Conservation (phyloP, 805 yeast genomes). For the Danielia oregonensis region DNA sequence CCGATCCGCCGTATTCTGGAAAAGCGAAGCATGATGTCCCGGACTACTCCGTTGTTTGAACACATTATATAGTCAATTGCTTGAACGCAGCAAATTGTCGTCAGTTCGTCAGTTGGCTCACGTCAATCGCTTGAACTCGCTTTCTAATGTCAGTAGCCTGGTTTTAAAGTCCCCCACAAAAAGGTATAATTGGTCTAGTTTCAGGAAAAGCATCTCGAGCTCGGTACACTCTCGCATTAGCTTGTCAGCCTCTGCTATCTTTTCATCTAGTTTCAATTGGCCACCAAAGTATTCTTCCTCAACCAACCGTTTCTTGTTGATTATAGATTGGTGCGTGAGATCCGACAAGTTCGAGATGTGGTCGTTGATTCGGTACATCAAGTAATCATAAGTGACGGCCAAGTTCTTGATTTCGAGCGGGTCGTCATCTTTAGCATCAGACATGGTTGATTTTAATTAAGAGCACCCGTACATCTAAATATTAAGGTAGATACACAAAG, state of each 20-base stretch:
- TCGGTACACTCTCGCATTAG: slow-evolving; percentile 45
- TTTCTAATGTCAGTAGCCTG: slow-evolving; percentile 17
- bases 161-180: slow-evolving; percentile 24
- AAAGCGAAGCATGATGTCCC: no score
- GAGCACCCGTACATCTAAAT: neutral
- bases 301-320: slow-evolving; percentile 27
- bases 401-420: slow-evolving; percentile 60
- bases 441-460: neutral
- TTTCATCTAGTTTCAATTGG: slow-evolving; percentile 31
- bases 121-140: slow-evolving; percentile 6
- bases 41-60: no score
- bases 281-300: slow-evolving; percentile 18
- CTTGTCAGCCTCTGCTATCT: slow-evolving; percentile 37
- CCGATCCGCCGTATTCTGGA: no score
- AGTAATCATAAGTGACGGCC: slow-evolving; percentile 60
- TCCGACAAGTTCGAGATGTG: slow-evolving; percentile 47
- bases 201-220: slow-evolving; percentile 49
- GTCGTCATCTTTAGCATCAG: slow-evolving; percentile 35
- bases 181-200: slow-evolving; percentile 46
- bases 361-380: slow-evolving; percentile 59
- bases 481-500: neutral
- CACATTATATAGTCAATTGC: no score
- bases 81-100: no score
- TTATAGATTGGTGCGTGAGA: slow-evolving; percentile 28
- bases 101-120: no score